Percentiles rank a stretch among this genome's conserved stretches.
phyloP scores from a whole-genome alignment of 2,329 filamentous ascomycete genomes.

The Fusarium sp. region DNA sequence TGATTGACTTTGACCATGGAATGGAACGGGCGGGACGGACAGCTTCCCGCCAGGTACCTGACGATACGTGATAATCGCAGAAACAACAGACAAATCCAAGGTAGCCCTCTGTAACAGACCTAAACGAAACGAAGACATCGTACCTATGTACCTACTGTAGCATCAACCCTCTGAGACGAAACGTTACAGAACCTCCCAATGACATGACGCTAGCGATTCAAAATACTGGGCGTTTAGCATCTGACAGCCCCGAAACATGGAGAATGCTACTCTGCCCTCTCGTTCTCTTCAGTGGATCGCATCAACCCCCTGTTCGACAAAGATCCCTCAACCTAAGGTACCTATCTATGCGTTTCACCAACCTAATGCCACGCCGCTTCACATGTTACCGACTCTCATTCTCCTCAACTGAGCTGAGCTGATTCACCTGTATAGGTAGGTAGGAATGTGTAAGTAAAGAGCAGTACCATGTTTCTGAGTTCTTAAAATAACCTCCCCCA shows the following conservation, averaged over 20 bases:
- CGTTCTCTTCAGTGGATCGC: not conserved
- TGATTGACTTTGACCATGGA: conserved; percentile 14
- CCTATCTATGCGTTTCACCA: conserved; percentile 11
- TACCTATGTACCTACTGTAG: not conserved
- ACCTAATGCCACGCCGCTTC: not conserved
- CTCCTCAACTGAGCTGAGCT: not conserved
- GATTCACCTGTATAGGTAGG: not conserved
- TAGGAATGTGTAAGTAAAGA: not conserved
- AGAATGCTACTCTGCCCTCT: conserved; percentile 1
- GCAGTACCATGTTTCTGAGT: not conserved
- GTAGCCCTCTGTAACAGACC: not conserved
- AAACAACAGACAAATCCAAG: not conserved
- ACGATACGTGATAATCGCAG: not conserved
- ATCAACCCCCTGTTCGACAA: not conserved
- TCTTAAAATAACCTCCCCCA: conserved; percentile 32
- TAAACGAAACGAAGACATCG: conserved; percentile 17
- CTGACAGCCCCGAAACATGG: conserved; percentile 21
- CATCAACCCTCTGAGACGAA: conserved; percentile 15
- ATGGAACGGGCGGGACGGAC: conserved; percentile 29
- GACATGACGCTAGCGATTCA: conserved; percentile 18
- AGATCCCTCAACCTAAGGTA: not conserved
- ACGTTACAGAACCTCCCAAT: conserved; percentile 12
- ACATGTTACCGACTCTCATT: not conserved
- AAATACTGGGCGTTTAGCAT: conserved; percentile 6
- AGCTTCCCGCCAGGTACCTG: conserved; percentile 4